A percentile compares a stretch with the other conserved stretches of the same genome.
Evolutionary conservation across 2,329 filamentous ascomycete species (phyloP).

Genomic region (Apiospora pterosperma): DNA sequence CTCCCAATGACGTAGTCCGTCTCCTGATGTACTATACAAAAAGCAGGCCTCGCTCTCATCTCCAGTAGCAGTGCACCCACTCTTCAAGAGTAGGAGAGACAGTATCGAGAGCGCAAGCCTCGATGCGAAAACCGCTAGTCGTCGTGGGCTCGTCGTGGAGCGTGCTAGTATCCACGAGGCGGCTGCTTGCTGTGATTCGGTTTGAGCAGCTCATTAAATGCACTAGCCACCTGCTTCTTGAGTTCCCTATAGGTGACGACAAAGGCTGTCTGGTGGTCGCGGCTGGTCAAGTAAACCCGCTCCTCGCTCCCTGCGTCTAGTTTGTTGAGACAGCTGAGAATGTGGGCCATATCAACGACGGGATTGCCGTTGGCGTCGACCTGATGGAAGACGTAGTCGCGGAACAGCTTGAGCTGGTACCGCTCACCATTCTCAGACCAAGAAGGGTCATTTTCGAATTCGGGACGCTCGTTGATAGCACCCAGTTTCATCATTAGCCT

Average conservation of each 20-base stretch:
- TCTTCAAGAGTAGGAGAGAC: not conserved
- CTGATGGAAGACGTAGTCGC: slow-evolving; percentile 96
- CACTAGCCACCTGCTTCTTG: slow-evolving; percentile 58
- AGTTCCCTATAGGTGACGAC: slow-evolving; percentile 89
- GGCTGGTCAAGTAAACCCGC: slow-evolving; percentile 77
- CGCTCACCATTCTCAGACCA: slow-evolving; percentile 94
- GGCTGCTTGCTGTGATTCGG: slow-evolving; percentile 13
- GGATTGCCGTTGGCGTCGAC: slow-evolving; percentile 82
- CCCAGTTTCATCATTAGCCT: slow-evolving; percentile 80
- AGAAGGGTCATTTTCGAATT: slow-evolving; percentile 70
- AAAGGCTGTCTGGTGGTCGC: slow-evolving; percentile 87
- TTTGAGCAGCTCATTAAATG: slow-evolving; percentile 58
- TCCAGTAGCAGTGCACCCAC: not conserved
- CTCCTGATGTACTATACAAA: not conserved
- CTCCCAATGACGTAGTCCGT: not conserved
- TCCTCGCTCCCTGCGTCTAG: slow-evolving; percentile 88
- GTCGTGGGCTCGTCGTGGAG: not conserved
- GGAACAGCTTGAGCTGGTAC: slow-evolving; percentile 90
- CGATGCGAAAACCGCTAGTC: not conserved
- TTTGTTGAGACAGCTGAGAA: slow-evolving; percentile 84
- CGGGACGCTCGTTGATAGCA: slow-evolving; percentile 83
- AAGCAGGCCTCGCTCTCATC: not conserved
- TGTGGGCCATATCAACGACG: slow-evolving; percentile 82
- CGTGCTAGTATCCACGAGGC: not conserved
- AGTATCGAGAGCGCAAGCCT: not conserved